These are phyloP conservation scores for Malus orientalis DNA, from an alignment of 306 rosid species.

Conservation along the genomic window DNA sequence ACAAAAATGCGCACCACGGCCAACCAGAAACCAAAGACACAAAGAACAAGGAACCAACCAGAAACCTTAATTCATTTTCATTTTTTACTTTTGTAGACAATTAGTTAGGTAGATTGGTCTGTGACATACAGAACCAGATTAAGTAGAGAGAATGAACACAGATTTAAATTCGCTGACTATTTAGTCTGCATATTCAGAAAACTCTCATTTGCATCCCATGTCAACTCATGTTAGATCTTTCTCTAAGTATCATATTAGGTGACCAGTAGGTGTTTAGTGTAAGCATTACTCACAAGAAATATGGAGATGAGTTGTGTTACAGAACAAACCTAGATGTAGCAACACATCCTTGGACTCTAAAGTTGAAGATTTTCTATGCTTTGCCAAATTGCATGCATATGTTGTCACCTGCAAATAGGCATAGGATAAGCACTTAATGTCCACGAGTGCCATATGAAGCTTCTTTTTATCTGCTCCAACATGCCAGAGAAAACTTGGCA, in stretches of 20 bases:
- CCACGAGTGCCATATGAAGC: neutral
- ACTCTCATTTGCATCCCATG: neutral
- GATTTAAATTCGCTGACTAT: neutral
- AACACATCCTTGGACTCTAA: conserved; percentile 89
- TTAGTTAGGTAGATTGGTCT: neutral
- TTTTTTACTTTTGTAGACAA: neutral
- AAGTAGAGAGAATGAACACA: neutral
- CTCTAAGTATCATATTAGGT: neutral
- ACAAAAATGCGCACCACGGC: neutral
- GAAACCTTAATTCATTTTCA: neutral
- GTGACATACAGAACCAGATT: neutral
- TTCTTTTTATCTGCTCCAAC: neutral
- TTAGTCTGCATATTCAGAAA: neutral
- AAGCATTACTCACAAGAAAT: neutral
- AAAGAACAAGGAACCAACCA: neutral
- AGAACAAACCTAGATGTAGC: conserved; percentile 79
- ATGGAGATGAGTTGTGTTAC: conserved; percentile 1
- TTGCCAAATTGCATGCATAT: conserved; percentile 85
- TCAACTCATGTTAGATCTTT: neutral
- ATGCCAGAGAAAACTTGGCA: neutral
- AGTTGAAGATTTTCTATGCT: conserved; percentile 90
- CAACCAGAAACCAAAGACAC: neutral
- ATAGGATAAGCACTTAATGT: conserved; percentile 1
- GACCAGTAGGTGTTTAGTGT: neutral
- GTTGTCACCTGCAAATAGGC: conserved; percentile 56